Base-by-base conservation (phyloP, 208 protist species). In the Trypanosomatidae sp. region DNA sequence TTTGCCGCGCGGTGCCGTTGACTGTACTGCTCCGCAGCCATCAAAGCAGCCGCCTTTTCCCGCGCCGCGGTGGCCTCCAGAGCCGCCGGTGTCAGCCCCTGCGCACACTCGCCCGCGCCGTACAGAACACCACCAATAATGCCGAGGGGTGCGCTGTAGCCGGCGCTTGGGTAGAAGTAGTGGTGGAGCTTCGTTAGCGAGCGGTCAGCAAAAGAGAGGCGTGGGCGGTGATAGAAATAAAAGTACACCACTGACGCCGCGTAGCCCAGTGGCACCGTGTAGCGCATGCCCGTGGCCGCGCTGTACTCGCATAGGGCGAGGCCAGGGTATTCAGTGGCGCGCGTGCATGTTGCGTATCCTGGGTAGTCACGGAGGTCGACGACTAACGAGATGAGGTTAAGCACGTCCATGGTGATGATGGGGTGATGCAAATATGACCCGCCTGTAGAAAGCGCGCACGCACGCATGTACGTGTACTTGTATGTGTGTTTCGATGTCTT, bases 81-180 rank as follows among this genome's bases (percentile, higher is more conserved):
- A 15, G 62, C 68, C 39, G 73, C 74, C 19, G 59, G 69, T 0
- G 77, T 77, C 39, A 85, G 60, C 7, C 56, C 60, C 43, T 67
- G 74, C 22, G 66, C 72, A 56, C 81, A 79, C 44, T 72, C 62
- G 49, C 71, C 65, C 5, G 66, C 64, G 77, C 84, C 84, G 65
- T 86, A 88, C 6, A 66, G 19, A 6, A 89, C 44, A 5, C 88
- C 87, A 30, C 69, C 81, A 12, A 81, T 30, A 30, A 82, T 59
- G 1, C 89, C 91, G 1, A 89, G 19, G 13, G 86, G 86, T 2
- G 91, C 85, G 66, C 74, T 89, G 77, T 94, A 93, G 28, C 75
- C 88, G 1, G 86, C 89, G 73, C 88, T 94, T 39, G 91, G 89
- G 69, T 85, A 94, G 67, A 96, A 89, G 73, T 83, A 90, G 81